Evolutionary conservation across 2,329 filamentous ascomycete species (phyloP), one percentile per base, ranked within the genome.

Genomic region (Tothia fuscella): DNA sequence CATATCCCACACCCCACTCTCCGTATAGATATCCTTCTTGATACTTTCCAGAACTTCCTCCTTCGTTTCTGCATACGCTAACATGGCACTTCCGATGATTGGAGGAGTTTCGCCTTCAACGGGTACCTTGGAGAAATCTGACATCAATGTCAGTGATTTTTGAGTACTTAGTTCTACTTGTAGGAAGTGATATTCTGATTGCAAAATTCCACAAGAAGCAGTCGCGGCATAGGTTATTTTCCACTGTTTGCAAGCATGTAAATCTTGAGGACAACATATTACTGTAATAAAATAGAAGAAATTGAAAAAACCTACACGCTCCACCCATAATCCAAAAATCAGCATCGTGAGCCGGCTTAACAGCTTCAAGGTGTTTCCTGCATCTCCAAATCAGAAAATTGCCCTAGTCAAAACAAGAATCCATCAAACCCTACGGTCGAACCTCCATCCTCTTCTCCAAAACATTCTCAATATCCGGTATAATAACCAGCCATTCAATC

Each of bases 1-100:
- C 53, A 55, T 49, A 65, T 94, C 84, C 87, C 87, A 94, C 6
- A 93, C 86, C 0, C 78, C 83, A 32, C 61, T 68, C 46, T 63
- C 70, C 7, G 70, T 67, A 62, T 93, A 94, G 7, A 87, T 65
- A 63, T 94, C 87, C 37, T 74, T 69, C 58, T 72, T 74, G 35
- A 94, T 57, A 39, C 72, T 55, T 51, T 80, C 71, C 30, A 80
- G 57, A 2, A 84, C 74, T 56, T 86, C 80, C 48, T 87, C 80
- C 51, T 72, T 76, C 6, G 71, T 78, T 47, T 75, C 71, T 6
- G 82, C 85, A 22, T 73, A 59, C 29, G 75, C 66, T 21, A 93
- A 67, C 53, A 91, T 64, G 14, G 78, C 74, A 56, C 80, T 86
- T 31, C 85, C 86, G 48, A 76, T 74, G 63, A 91, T 86, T 55